Conservation (phyloP, 2,329 filamentous ascomycete species). For the Talaromyces atroroseus region DNA sequence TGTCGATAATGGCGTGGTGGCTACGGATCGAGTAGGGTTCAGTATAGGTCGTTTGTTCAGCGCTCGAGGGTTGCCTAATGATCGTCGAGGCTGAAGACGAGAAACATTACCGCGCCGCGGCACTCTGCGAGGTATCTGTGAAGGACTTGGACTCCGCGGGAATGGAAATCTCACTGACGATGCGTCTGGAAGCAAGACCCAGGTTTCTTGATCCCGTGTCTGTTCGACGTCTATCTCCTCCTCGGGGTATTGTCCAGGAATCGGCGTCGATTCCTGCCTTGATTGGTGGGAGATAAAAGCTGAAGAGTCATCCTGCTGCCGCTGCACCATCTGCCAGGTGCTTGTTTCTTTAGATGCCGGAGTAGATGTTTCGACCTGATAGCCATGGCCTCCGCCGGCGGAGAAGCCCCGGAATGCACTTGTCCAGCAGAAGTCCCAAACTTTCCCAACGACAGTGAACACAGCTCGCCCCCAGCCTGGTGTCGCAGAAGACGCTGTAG, state of each 20-base stretch:
- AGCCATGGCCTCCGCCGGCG: conserved; percentile 65
- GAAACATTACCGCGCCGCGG: conserved; percentile 18
- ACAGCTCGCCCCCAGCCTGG: conserved; percentile 38
- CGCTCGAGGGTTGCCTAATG: conserved; percentile 20
- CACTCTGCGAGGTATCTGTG: conserved; percentile 20
- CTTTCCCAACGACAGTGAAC: conserved; percentile 53
- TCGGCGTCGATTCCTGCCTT: conserved; percentile 31
- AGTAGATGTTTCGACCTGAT: conserved; percentile 56
- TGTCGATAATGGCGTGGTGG: conserved; percentile 10
- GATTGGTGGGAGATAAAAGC: conserved; percentile 13
- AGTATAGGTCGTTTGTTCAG: conserved; percentile 20
- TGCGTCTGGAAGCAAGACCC: conserved; percentile 58
- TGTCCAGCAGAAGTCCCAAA: conserved; percentile 76
- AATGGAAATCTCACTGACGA: conserved; percentile 9
- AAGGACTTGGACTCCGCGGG: conserved; percentile 16
- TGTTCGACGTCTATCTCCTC: conserved; percentile 20
- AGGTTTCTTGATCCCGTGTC: conserved; percentile 50
- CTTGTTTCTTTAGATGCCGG: conserved; percentile 20
- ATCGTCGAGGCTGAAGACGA: conserved; percentile 22
- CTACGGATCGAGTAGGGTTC: conserved; percentile 9
- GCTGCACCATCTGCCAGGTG: conserved; percentile 25
- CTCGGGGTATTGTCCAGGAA: conserved; percentile 52
- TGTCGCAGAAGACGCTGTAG: conserved; percentile 13
- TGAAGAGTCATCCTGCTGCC: conserved; percentile 26
- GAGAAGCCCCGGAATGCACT: conserved; percentile 75